Evolutionary conservation across 495 filamentous ascomycete species (phyloP).

Genomic region (Aspergillus sclerotioniger): DNA sequence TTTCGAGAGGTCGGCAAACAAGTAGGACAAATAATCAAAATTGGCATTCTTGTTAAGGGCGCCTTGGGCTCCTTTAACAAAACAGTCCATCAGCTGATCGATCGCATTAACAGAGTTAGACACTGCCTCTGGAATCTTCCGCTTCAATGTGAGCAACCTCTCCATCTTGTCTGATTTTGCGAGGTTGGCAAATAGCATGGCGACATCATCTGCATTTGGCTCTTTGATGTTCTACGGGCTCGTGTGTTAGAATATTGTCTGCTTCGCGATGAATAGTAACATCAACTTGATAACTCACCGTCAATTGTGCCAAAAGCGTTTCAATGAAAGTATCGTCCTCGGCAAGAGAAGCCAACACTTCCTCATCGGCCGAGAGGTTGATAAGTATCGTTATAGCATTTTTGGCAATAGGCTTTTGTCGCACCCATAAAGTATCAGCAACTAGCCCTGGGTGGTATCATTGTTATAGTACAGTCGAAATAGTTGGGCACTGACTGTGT

Average conservation of each 20-base stretch:
- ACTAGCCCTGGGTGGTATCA: constrained; percentile 5
- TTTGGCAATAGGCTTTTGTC: constrained; percentile 73
- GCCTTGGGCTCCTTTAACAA: constrained; percentile 83
- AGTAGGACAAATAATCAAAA: constrained; percentile 88
- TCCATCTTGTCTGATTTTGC: constrained; percentile 73
- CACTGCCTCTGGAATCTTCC: constrained; percentile 56
- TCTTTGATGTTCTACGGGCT: constrained; percentile 54
- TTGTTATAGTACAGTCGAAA: background rate
- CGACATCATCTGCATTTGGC: constrained; percentile 75
- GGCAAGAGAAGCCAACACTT: constrained; percentile 68
- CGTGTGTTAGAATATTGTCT: background rate
- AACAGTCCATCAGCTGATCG: constrained; percentile 91
- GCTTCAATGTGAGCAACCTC: constrained; percentile 62
- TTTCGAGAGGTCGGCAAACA: constrained; percentile 91
- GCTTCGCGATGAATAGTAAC: background rate
- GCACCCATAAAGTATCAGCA: constrained; percentile 9
- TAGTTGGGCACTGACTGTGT: constrained; percentile 55
- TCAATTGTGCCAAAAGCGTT: constrained; percentile 65
- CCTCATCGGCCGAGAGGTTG: constrained; percentile 78
- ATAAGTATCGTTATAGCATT: constrained; percentile 91
- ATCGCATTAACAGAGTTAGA: constrained; percentile 69
- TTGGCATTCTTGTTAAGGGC: constrained; percentile 80
- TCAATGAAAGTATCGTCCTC: constrained; percentile 81
- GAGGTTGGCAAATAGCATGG: constrained; percentile 92
- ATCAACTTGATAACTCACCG: constrained; percentile 55